These are phyloP conservation scores for Rhododendron simsii DNA, from an alignment of 148 eudicot species.

Conservation along the genomic window DNA sequence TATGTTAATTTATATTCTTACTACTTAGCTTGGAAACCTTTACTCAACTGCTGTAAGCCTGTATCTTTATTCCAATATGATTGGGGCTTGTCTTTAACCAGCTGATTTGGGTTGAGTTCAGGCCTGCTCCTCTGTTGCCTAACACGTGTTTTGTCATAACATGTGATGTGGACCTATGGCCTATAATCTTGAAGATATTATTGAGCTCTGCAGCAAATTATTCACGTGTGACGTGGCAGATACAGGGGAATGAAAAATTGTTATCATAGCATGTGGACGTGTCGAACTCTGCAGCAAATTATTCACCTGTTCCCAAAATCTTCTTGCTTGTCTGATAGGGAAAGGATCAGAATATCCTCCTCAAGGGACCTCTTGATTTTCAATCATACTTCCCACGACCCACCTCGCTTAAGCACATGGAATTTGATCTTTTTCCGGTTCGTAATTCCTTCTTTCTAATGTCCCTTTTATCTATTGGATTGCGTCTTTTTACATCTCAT, in stretches of 20 bases:
- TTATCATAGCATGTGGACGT: constrained; percentile 10
- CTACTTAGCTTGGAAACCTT: not conserved
- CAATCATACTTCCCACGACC: not conserved
- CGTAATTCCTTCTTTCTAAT: not conserved
- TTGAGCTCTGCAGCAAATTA: not conserved
- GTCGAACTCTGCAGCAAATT: not conserved
- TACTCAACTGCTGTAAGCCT: not conserved
- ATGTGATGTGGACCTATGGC: constrained; percentile 11
- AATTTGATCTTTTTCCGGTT: not conserved
- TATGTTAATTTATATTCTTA: not conserved
- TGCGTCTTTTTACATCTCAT: not conserved
- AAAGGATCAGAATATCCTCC: not conserved
- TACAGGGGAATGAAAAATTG: not conserved
- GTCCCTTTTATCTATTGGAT: not conserved
- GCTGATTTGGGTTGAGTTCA: not conserved
- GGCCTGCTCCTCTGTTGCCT: not conserved
- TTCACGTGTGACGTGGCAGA: not conserved
- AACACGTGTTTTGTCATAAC: not conserved
- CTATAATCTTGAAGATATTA: not conserved
- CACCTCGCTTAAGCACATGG: not conserved
- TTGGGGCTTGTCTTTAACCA: not conserved
- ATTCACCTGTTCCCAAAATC: not conserved
- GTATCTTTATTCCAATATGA: not conserved
- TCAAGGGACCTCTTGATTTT: not conserved
- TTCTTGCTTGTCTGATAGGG: not conserved